A percentile compares a stretch with the other conserved stretches of the same genome.
Conservation (phyloP, 1,284 basidiomycete species). For the Puccinia coronata region DNA sequence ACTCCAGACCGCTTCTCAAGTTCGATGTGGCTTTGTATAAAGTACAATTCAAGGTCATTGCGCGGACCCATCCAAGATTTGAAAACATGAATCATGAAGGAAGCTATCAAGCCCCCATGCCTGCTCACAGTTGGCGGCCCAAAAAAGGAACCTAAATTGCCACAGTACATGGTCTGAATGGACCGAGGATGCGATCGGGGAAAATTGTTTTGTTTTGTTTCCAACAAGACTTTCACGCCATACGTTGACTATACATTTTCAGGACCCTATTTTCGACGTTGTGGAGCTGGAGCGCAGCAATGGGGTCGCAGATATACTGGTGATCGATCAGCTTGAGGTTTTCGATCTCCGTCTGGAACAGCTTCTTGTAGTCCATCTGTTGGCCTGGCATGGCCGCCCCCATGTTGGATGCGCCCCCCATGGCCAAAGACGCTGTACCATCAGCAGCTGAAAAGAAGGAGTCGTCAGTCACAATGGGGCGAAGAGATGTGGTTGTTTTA, state of each 20-base stretch:
- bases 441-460: slow-evolving; percentile 57
- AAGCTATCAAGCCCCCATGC: no score
- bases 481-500: no score
- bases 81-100: background rate
- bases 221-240: no score
- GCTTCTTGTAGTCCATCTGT: slow-evolving; percentile 72
- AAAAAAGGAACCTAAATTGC: no score
- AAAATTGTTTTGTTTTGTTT: no score
- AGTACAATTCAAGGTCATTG: no score
- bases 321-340: slow-evolving; percentile 89
- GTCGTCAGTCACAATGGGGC: no score
- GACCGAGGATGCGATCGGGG: no score
- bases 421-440: slow-evolving; percentile 52
- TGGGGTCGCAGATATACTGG: slow-evolving; percentile 74
- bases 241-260: slow-evolving; percentile 69
- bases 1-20: background rate
- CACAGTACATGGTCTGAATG: no score
- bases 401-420: slow-evolving; percentile 55
- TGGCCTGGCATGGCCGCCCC: slow-evolving; percentile 53
- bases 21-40: no score
- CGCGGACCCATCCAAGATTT: no score
- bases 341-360: slow-evolving; percentile 88
- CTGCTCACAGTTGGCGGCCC: no score
- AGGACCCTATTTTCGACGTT: slow-evolving; percentile 73
- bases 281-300: background rate